Percentiles rank a stretch among this genome's conserved stretches.
These are phyloP conservation scores for Diversispora eburnea DNA, from an alignment of 192 early-diverging fungal genomes.

Conservation along the genomic window DNA sequence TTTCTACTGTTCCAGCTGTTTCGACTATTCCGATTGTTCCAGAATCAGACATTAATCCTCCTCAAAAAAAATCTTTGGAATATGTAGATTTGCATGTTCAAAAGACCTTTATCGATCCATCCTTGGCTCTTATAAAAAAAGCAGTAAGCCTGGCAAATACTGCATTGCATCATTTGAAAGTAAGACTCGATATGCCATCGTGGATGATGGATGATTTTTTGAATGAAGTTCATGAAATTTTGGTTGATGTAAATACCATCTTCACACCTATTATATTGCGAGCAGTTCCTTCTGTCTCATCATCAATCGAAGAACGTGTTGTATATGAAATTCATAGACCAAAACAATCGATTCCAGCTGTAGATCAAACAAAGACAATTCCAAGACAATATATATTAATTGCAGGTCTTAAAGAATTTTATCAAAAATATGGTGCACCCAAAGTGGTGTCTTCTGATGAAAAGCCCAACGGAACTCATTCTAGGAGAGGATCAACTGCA, in stretches of 20 bases:
- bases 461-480: constrained; percentile 26
- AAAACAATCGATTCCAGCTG: constrained; percentile 19
- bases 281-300: not conserved
- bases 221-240: constrained; percentile 41
- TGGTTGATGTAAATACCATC: constrained; percentile 40
- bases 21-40: constrained; percentile 26
- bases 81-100: constrained; percentile 28
- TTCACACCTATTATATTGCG: constrained; percentile 40
- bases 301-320: too few species aligned
- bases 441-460: constrained; percentile 10
- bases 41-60: constrained; percentile 14
- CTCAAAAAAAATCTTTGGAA: not conserved
- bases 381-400: constrained; percentile 45
- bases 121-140: constrained; percentile 42
- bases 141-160: constrained; percentile 47
- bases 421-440: constrained; percentile 31
- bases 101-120: constrained; percentile 48
- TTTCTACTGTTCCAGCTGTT: not conserved
- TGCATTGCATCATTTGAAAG: constrained; percentile 39
- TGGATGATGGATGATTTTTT: constrained; percentile 55
- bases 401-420: constrained; percentile 49
- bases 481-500: constrained; percentile 46
- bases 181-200: constrained; percentile 42
- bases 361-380: constrained; percentile 20
- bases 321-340: constrained; percentile 39